Conservation (phyloP, 768 basidiomycete species). For the Rhodotorula toruloides region DNA sequence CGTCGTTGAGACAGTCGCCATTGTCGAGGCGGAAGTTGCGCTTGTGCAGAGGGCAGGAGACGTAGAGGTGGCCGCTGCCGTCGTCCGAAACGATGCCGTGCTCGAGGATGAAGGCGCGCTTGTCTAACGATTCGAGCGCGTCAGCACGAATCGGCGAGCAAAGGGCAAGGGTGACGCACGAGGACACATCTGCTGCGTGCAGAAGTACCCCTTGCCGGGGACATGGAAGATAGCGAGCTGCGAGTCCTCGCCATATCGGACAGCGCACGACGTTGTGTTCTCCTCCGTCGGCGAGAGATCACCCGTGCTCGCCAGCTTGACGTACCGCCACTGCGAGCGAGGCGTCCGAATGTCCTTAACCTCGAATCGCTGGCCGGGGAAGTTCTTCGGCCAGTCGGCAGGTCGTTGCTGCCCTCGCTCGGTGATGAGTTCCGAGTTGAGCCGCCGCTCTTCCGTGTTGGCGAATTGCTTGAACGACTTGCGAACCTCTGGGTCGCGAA, state of each 20-base stretch:
- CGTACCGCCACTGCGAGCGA: constrained; percentile 59
- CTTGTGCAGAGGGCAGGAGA: constrained; percentile 48
- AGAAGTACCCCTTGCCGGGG: constrained; percentile 58
- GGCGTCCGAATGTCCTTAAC: constrained; percentile 50
- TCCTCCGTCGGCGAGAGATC: constrained; percentile 52
- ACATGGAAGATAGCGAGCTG: constrained; percentile 67
- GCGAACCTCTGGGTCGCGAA: constrained; percentile 53
- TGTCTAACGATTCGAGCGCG: constrained; percentile 47
- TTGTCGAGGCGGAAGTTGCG: constrained; percentile 40
- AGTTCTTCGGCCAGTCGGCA: constrained; percentile 63
- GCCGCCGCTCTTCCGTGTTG: constrained; percentile 56
- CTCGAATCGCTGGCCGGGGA: constrained; percentile 53
- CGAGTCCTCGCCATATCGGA: constrained; percentile 59
- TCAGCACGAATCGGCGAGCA: background rate
- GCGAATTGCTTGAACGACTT: constrained; percentile 61
- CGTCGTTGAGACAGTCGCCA: constrained; percentile 60
- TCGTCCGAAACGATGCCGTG: constrained; percentile 64
- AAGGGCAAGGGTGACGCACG: constrained; percentile 8
- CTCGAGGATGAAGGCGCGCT: constrained; percentile 64
- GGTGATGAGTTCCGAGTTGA: constrained; percentile 54
- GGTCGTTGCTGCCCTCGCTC: constrained; percentile 63
- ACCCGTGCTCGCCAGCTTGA: constrained; percentile 51
- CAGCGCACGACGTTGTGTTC: constrained; percentile 50
- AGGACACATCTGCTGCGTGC: constrained; percentile 60
- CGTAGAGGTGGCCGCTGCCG: constrained; percentile 53